phyloP scores from a whole-genome alignment of 257 asterid genomes.

The Voacanga thouarsii region DNA sequence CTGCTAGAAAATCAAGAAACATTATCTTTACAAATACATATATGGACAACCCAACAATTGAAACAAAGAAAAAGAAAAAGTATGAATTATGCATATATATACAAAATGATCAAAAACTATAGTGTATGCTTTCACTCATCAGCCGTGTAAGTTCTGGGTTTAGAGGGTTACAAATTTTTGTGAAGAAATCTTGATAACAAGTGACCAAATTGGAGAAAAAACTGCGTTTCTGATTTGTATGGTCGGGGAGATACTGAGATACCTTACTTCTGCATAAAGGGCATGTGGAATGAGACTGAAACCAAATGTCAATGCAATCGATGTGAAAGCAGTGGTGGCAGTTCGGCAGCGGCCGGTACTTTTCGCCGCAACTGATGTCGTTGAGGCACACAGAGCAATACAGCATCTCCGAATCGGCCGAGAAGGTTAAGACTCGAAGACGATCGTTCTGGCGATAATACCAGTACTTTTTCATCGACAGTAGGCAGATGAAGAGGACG shows the following conservation, averaged over 20 bases:
- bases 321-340: slow-evolving; percentile 2
- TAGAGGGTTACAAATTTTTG: not conserved
- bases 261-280: slow-evolving; percentile 7
- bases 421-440: not conserved
- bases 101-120: not conserved
- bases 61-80: not conserved
- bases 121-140: not conserved
- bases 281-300: not conserved
- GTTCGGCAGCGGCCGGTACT: slow-evolving; percentile 4
- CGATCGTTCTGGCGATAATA: not conserved
- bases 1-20: not conserved
- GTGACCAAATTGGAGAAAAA: not conserved
- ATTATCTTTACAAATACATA: not conserved
- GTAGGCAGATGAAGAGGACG: not conserved
- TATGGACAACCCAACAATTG: not conserved
- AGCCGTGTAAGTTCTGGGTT: not conserved
- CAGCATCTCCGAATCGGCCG: not conserved
- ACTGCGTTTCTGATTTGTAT: too few relatives aligned
- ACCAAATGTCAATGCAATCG: not conserved
- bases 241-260: not conserved
- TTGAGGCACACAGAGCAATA: slow-evolving; percentile 8
- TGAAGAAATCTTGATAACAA: not conserved
- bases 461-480: not conserved
- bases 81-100: not conserved
- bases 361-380: not conserved